phyloP scores from a whole-genome alignment of 2,329 filamentous ascomycete species.

The Colletotrichum siamense region DNA sequence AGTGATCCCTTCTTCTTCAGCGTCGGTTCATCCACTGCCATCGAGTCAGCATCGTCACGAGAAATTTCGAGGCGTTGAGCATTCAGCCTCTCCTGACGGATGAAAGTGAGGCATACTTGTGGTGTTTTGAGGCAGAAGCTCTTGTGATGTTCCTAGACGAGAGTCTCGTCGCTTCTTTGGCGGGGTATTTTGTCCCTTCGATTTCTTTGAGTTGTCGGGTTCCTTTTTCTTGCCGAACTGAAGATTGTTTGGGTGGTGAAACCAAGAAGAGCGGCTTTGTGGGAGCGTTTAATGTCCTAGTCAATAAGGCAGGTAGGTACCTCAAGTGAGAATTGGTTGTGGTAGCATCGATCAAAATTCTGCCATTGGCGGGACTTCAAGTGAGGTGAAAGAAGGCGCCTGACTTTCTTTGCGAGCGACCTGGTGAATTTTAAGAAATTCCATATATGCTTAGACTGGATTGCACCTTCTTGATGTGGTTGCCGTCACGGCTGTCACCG shows the following conservation, averaged over 20 bases:
- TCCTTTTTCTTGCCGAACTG: not conserved
- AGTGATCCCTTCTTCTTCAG: constrained; percentile 47
- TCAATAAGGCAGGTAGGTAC: not conserved
- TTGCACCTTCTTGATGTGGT: not conserved
- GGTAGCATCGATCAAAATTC: not conserved
- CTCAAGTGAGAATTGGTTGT: not conserved
- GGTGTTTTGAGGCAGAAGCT: not conserved
- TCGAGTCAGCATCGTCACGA: not conserved
- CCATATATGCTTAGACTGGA: not conserved
- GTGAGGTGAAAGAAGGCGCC: not conserved
- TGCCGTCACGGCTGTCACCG: not conserved
- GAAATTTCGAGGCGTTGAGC: not conserved
- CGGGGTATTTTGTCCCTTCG: not conserved
- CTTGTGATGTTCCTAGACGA: not conserved
- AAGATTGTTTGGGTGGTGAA: not conserved
- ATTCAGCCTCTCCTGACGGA: not conserved
- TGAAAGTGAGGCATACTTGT: not conserved
- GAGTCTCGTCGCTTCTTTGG: not conserved
- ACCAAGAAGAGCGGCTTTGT: not conserved
- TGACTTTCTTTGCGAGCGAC: not conserved
- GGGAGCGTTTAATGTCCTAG: not conserved
- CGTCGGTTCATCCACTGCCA: not conserved
- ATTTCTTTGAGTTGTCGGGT: not conserved
- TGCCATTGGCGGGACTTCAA: not conserved
- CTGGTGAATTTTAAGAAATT: not conserved